Percentiles rank a stretch among this genome's conserved stretches.
These are phyloP conservation scores for Houttuynia cordata DNA, from an alignment of 164 flowering plant genomes.

Conservation along the genomic window DNA sequence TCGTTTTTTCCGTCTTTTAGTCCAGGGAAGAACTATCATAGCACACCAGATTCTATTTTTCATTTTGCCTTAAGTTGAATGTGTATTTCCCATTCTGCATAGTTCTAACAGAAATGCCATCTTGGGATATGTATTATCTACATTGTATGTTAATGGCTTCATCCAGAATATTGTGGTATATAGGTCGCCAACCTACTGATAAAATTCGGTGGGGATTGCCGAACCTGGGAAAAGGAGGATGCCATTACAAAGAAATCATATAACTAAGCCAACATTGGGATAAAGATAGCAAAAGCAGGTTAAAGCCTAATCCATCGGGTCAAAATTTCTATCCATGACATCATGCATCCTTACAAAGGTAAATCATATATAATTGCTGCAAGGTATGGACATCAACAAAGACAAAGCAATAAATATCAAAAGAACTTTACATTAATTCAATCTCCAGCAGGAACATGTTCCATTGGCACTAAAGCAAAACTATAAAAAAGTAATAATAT, in stretches of 20 bases:
- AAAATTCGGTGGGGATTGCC: not conserved
- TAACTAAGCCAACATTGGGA: not conserved
- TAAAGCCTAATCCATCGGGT: not conserved
- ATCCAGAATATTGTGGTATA: no score
- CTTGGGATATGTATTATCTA: no score
- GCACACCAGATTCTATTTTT: no score
- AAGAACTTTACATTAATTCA: not conserved
- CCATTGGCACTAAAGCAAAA: not conserved
- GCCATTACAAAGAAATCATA: not conserved
- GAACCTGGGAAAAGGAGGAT: conserved; percentile 3
- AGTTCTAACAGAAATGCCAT: no score
- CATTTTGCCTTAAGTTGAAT: no score
- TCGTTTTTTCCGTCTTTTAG: no score
- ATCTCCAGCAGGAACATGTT: not conserved
- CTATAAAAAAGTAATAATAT: no score
- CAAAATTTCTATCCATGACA: not conserved
- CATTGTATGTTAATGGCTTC: no score
- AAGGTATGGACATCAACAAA: not conserved
- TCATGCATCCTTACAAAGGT: not conserved
- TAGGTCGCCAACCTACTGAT: not conserved
- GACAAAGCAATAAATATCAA: not conserved
- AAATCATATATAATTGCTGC: no score
- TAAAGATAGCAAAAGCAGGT: not conserved
- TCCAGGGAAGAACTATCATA: no score
- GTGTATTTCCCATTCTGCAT: no score